These are phyloP conservation scores for Henningerozyma blattae DNA, from an alignment of 805 yeast species.

Conservation along the genomic window DNA sequence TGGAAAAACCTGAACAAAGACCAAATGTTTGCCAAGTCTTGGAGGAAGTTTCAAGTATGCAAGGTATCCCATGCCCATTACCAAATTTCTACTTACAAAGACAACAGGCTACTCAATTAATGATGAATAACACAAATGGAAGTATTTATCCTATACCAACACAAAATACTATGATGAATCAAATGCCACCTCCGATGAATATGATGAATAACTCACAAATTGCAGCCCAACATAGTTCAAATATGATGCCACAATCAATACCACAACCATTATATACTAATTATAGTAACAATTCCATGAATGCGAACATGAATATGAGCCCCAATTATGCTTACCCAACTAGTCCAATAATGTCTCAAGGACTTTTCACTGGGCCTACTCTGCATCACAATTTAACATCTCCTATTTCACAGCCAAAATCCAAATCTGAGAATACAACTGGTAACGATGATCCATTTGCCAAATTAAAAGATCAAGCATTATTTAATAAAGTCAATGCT, in stretches of 20 bases:
- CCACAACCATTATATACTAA: neutral
- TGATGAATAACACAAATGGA: neutral
- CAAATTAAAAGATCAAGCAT: neutral
- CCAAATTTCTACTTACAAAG: slow-evolving; percentile 26
- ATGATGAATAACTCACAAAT: neutral
- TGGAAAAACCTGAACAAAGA: slow-evolving; percentile 56
- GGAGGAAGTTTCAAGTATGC: slow-evolving; percentile 55
- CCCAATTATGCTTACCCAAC: too few species aligned
- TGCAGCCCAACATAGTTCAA: neutral
- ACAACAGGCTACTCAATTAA: neutral
- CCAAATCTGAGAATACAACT: neutral
- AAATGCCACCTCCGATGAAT: neutral
- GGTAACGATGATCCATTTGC: neutral
- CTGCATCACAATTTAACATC: neutral
- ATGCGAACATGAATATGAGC: too few species aligned
- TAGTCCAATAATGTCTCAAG: neutral
- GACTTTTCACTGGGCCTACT: neutral
- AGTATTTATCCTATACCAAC: neutral
- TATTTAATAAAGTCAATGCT: neutral
- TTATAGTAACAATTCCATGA: neutral
- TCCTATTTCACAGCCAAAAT: neutral
- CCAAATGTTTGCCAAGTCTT: slow-evolving; percentile 65
- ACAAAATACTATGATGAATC: neutral
- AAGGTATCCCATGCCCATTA: slow-evolving; percentile 35
- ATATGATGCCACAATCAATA: neutral